These are phyloP conservation scores for Syzygium aqueum DNA, from an alignment of 345 rosid species.

Conservation along the genomic window DNA sequence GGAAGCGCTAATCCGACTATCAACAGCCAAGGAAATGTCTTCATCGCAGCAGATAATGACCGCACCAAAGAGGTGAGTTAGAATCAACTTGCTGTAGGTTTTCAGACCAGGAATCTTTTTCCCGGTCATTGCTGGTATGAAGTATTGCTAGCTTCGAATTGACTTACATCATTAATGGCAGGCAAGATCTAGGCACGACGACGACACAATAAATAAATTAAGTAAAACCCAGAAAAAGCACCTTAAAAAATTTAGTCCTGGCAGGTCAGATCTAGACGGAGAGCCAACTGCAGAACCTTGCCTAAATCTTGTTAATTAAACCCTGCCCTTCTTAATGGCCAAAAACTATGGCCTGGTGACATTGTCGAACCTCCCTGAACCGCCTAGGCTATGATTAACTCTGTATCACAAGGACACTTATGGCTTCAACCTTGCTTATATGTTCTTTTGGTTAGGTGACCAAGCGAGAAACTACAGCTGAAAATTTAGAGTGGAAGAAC, in stretches of 20 bases:
- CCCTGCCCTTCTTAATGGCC: background rate
- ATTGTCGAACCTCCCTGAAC: background rate
- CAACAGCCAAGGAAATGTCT: conserved; percentile 60
- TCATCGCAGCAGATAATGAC: conserved; percentile 34
- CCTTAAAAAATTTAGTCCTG: background rate
- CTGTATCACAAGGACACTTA: background rate
- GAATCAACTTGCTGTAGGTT: background rate
- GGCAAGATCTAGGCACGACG: background rate
- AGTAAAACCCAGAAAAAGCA: background rate
- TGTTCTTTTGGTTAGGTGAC: conserved; percentile 34
- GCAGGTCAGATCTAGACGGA: background rate
- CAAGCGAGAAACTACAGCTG: conserved; percentile 26
- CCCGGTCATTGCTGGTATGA: background rate
- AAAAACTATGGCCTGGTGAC: background rate
- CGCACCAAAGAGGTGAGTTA: conserved; percentile 41
- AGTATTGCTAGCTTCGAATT: background rate
- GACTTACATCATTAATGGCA: background rate
- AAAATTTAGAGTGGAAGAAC: conserved; percentile 29
- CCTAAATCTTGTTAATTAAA: background rate
- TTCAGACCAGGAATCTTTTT: background rate
- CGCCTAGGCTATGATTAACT: background rate
- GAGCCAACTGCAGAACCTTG: background rate
- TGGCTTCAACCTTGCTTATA: background rate
- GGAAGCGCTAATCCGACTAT: conserved; percentile 77
- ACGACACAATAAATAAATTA: background rate